These are phyloP conservation scores for Globisporangium apiculatum DNA, from an alignment of 352 stramenopile species.

Conservation along the genomic window DNA sequence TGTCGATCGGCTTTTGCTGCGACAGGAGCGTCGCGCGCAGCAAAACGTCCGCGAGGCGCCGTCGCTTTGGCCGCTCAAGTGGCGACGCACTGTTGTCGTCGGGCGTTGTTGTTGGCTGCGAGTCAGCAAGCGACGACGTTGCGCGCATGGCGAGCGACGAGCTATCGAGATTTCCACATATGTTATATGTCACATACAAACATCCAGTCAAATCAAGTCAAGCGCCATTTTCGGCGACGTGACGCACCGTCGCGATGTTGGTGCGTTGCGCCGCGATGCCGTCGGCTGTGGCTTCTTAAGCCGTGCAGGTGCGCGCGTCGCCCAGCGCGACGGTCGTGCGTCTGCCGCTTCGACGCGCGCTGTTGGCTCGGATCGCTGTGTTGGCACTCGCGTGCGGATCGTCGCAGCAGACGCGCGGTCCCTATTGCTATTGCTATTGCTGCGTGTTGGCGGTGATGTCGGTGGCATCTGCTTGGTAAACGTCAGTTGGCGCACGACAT, in stretches of 20 bases:
- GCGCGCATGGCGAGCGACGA: conserved; percentile 2
- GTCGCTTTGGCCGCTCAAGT: conserved; percentile 15
- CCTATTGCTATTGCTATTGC: neutral
- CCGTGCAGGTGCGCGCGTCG: neutral
- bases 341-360: conserved; percentile 37
- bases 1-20: conserved; percentile 21
- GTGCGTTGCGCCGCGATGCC: conserved; percentile 13
- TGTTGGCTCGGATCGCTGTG: neutral
- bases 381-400: neutral
- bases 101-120: conserved; percentile 1
- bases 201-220: too few species aligned
- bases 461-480: neutral
- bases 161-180: neutral
- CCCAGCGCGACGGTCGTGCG: conserved; percentile 46
- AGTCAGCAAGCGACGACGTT: conserved; percentile 6
- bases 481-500: neutral
- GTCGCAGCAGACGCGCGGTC: neutral
- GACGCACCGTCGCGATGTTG: conserved; percentile 29
- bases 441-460: neutral
- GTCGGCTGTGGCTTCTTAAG: conserved; percentile 1
- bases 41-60: conserved; percentile 45
- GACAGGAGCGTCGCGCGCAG: conserved; percentile 54
- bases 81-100: conserved; percentile 1
- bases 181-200: too few species aligned
- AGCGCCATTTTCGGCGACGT: neutral